These are phyloP conservation scores for Xylariaceae sp. DNA, from an alignment of 2,329 filamentous ascomycete genomes.

Conservation along the genomic window DNA sequence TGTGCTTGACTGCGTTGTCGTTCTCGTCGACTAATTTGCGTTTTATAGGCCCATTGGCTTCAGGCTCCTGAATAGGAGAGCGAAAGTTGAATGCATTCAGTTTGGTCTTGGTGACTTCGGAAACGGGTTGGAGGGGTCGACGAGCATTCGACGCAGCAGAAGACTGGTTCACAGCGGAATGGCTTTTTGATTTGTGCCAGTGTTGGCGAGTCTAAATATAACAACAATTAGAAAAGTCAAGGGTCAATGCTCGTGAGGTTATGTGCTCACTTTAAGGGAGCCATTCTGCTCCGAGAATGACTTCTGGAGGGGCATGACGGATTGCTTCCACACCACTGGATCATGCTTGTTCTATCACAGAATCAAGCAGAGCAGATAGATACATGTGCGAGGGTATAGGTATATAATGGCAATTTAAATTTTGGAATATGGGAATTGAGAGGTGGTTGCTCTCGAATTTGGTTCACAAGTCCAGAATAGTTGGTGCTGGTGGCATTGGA, in stretches of 20 bases:
- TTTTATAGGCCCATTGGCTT: conserved; percentile 32
- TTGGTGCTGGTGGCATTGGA: not conserved
- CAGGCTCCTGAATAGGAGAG: conserved; percentile 40
- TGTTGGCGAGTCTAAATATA: conserved; percentile 41
- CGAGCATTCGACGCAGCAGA: conserved; percentile 38
- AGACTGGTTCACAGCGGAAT: conserved; percentile 50
- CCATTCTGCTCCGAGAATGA: conserved; percentile 50
- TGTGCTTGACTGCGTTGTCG: not conserved
- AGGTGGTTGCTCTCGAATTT: too few relatives aligned
- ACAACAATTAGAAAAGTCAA: not conserved
- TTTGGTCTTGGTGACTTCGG: conserved; percentile 66
- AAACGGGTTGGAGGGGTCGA: conserved; percentile 56
- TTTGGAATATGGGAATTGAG: not conserved
- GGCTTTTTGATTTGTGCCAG: conserved; percentile 63
- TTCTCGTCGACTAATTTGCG: conserved; percentile 11
- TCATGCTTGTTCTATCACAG: conserved; percentile 27
- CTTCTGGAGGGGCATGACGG: conserved; percentile 50
- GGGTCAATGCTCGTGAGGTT: not conserved
- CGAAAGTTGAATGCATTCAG: conserved; percentile 64
- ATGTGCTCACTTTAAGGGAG: conserved; percentile 38
- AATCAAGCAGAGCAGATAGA: not conserved
- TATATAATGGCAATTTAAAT: not conserved
- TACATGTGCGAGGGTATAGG: not conserved
- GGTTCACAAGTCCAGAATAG: too few relatives aligned
- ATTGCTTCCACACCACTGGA: conserved; percentile 25